Conservation (phyloP, 805 yeast species). For the Metschnikowia colocasiae region DNA sequence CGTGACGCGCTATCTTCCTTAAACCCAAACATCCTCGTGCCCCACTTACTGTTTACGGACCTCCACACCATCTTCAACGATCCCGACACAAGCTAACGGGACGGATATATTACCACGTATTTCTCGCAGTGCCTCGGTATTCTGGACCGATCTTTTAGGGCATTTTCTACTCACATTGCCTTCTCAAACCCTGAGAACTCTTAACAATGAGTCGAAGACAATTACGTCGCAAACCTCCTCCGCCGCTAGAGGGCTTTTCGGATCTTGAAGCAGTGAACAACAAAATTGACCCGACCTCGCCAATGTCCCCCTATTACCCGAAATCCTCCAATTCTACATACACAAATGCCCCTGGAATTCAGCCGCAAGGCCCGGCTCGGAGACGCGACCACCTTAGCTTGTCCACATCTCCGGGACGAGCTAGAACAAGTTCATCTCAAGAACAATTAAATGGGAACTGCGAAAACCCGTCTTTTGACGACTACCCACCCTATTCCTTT, state of each 20-base stretch:
- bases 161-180: background rate
- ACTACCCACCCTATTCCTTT: background rate
- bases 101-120: too few relatives aligned
- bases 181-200: background rate
- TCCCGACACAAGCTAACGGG: background rate
- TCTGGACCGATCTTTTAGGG: background rate
- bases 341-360: background rate
- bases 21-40: background rate
- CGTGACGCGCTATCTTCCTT: constrained; percentile 2
- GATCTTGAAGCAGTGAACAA: background rate
- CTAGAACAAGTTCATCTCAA: background rate
- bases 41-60: background rate
- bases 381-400: background rate
- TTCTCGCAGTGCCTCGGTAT: background rate
- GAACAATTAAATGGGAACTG: background rate
- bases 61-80: background rate
- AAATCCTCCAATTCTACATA: background rate
- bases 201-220: background rate
- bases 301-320: background rate
- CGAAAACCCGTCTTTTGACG: background rate
- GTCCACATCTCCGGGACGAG: background rate
- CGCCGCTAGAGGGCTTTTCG: background rate
- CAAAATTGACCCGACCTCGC: background rate
- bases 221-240: constrained; percentile 1
- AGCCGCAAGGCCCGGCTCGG: background rate